Percentiles rank a stretch among this genome's conserved stretches.
phyloP scores from a whole-genome alignment of 1,284 basidiomycete species.

The Pterulicium gracile region DNA sequence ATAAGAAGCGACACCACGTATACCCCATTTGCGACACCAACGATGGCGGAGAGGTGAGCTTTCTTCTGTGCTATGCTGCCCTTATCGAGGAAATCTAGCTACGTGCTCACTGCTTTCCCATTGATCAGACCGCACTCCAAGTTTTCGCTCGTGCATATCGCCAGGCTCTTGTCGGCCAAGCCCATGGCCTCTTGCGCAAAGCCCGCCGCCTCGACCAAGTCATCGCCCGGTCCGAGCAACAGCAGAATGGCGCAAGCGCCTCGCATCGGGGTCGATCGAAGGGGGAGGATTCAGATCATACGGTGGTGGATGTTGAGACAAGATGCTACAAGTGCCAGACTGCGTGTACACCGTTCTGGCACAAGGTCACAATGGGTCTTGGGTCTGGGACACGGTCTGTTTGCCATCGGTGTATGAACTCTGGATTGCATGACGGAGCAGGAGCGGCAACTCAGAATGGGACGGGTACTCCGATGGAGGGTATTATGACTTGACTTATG shows the following conservation, averaged over 20 bases:
- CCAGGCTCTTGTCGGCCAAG: slow-evolving; percentile 54
- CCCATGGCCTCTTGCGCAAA: slow-evolving; percentile 79
- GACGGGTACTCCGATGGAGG: no score
- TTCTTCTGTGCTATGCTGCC: slow-evolving; percentile 4
- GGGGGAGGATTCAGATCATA: not conserved
- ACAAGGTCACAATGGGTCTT: not conserved
- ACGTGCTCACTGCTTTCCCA: no score
- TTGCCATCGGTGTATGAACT: slow-evolving; percentile 1
- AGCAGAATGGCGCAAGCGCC: not conserved
- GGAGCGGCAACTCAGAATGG: no score
- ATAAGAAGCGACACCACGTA: slow-evolving; percentile 51
- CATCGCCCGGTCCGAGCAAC: slow-evolving; percentile 19
- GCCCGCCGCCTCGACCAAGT: slow-evolving; percentile 71
- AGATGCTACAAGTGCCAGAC: not conserved
- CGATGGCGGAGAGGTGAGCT: slow-evolving; percentile 63
- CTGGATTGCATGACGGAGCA: no score
- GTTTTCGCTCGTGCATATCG: slow-evolving; percentile 80
- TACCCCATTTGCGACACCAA: slow-evolving; percentile 81
- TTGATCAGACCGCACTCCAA: slow-evolving; percentile 77
- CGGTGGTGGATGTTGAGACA: not conserved
- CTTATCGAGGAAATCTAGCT: no score
- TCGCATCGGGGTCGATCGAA: not conserved
- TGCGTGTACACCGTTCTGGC: not conserved
- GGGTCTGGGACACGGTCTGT: no score
- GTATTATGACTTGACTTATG: no score